Conservation (phyloP, 371 early-diverging fungal species). For the Conidiobolus incongruus region DNA sequence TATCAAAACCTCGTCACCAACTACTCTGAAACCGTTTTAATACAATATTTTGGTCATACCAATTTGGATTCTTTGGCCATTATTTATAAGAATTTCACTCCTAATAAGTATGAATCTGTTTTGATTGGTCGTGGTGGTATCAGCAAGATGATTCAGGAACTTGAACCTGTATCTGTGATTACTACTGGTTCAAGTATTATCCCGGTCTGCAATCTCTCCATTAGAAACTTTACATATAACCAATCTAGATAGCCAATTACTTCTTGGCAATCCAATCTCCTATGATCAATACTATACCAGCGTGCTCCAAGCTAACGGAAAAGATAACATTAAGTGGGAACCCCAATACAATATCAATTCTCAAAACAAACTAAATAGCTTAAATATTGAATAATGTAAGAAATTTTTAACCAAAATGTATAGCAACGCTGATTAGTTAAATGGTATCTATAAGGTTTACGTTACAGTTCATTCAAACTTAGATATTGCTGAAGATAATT, state of each 20-base stretch:
- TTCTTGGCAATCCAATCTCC: slow-evolving; percentile 14
- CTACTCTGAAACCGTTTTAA: no score
- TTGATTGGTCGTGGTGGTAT: not conserved
- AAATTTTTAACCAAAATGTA: not conserved
- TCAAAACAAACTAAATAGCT: not conserved
- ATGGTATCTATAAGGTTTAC: no score
- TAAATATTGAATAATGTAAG: not conserved
- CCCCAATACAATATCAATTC: slow-evolving; percentile 2
- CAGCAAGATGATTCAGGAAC: not conserved
- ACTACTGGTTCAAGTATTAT: slow-evolving; percentile 2
- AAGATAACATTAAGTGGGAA: slow-evolving; percentile 9
- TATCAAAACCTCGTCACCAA: no score
- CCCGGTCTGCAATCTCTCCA: slow-evolving; percentile 16
- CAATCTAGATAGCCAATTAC: not conserved
- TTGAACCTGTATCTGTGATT: not conserved
- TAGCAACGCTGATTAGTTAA: no score
- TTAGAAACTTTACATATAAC: slow-evolving; percentile 21
- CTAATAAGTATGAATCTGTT: no score
- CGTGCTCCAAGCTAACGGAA: slow-evolving; percentile 13
- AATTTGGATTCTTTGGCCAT: no score
- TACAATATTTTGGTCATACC: no score
- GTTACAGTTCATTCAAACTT: no score
- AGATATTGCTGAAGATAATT: no score
- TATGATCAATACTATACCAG: slow-evolving; percentile 28
- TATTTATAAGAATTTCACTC: no score